Percentiles rank a stretch among this genome's conserved stretches.
Evolutionary conservation across 352 stramenopile species (phyloP).

Genomic region (Discostella stelligera): DNA sequence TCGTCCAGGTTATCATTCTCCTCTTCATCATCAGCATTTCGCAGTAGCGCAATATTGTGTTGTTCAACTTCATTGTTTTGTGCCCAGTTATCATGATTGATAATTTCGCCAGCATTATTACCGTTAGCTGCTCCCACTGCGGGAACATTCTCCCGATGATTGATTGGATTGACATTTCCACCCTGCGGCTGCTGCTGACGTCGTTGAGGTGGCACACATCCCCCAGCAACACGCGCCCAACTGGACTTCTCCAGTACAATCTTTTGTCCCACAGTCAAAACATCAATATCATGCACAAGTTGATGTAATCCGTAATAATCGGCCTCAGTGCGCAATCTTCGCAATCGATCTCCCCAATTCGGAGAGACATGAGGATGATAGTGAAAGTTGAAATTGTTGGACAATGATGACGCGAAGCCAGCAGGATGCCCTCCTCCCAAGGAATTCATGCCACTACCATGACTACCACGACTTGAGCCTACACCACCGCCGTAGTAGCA

Average conservation of each 20-base stretch:
- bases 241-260: conserved; percentile 23
- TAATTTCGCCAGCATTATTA: not conserved
- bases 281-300: conserved; percentile 45
- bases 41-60: not conserved
- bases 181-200: not conserved
- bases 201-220: conserved; percentile 16
- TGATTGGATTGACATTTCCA: not conserved
- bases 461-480: not conserved
- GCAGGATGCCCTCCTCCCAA: not conserved
- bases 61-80: conserved; percentile 11
- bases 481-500: not conserved
- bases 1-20: conserved; percentile 12
- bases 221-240: conserved; percentile 40
- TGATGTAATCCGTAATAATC: conserved; percentile 50
- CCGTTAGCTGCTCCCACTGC: not conserved
- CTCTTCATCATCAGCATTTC: conserved; percentile 11
- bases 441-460: not conserved
- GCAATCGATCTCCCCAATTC: conserved; percentile 17
- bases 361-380: not conserved
- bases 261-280: conserved; percentile 31
- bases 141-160: not conserved
- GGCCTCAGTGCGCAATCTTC: conserved; percentile 32
- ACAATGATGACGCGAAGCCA: not conserved
- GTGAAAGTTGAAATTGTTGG: not conserved
- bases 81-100: conserved; percentile 6